Conservation (phyloP, 2,329 filamentous ascomycete species). For the Podosphaera fusca region DNA sequence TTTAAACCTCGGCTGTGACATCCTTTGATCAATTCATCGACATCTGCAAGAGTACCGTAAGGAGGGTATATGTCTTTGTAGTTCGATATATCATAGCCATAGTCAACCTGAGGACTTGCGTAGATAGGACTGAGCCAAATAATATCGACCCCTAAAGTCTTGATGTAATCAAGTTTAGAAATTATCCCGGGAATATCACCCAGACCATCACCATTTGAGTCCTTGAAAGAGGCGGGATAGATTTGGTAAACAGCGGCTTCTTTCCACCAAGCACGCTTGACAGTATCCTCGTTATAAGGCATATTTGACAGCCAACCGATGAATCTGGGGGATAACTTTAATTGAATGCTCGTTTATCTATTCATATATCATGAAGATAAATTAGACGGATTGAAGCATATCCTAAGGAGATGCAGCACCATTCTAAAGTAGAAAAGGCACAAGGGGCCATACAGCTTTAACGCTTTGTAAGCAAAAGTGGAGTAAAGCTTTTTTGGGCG, state of each 20-base stretch:
- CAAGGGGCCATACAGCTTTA: too few relatives aligned
- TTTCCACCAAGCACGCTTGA: conserved; percentile 18
- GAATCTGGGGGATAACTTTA: too few relatives aligned
- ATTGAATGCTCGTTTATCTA: too few relatives aligned
- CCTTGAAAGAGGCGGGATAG: conserved; percentile 33
- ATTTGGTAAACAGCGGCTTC: conserved; percentile 28
- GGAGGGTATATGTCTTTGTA: conserved; percentile 41
- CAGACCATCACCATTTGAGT: conserved; percentile 33
- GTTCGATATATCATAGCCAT: conserved; percentile 52
- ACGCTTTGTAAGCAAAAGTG: too few relatives aligned
- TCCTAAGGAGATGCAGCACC: too few relatives aligned
- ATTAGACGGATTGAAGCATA: too few relatives aligned
- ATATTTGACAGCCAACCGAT: neutral
- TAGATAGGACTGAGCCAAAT: conserved; percentile 48
- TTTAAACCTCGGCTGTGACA: conserved; percentile 38
- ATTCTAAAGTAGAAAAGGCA: too few relatives aligned
- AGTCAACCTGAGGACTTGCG: conserved; percentile 39
- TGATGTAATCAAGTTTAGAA: conserved; percentile 36
- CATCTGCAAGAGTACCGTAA: conserved; percentile 44
- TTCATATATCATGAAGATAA: too few relatives aligned
- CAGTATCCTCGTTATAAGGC: neutral
- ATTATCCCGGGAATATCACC: conserved; percentile 41
- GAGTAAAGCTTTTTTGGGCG: too few relatives aligned
- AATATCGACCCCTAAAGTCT: conserved; percentile 35
- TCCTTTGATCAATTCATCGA: conserved; percentile 36